Conservation (phyloP, 768 basidiomycete genomes). For the Podaxis sp. region DNA sequence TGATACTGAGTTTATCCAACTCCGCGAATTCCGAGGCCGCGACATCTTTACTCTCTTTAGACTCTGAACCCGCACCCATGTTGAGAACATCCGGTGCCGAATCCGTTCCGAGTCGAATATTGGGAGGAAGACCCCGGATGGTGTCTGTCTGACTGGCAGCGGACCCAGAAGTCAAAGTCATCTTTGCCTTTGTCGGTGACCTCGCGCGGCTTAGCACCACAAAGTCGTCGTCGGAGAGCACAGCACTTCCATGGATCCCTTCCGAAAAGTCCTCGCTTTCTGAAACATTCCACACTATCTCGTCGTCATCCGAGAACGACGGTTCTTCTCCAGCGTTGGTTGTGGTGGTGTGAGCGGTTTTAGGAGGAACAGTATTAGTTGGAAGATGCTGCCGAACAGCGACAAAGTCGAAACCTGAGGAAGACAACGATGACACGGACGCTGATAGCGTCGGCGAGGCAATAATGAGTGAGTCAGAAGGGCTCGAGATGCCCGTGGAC, state of each 20-base stretch:
- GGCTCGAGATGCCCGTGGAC: conserved; percentile 4
- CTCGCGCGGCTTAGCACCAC: conserved; percentile 39
- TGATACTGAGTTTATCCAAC: neutral
- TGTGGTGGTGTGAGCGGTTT: neutral
- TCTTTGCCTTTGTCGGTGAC: neutral
- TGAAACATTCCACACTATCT: conserved; percentile 52
- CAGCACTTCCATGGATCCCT: conserved; percentile 7
- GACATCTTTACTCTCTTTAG: neutral
- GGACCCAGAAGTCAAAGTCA: neutral
- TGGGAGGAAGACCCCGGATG: neutral
- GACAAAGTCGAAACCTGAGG: conserved; percentile 29
- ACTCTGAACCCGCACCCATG: neutral
- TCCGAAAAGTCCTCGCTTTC: conserved; percentile 27
- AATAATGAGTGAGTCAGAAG: conserved; percentile 16
- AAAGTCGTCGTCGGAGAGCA: conserved; percentile 48
- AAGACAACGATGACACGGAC: conserved; percentile 27
- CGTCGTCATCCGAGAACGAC: conserved; percentile 44
- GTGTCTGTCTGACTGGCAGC: neutral
- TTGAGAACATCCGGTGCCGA: neutral
- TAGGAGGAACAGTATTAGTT: neutral
- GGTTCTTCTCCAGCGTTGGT: neutral
- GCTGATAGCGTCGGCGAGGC: conserved; percentile 23
- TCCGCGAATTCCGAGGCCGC: neutral
- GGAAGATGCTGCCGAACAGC: conserved; percentile 13
- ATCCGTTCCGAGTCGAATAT: neutral